Evolutionary conservation across 192 early-diverging fungal species (phyloP).

Genomic region (Anaeromyces robustus): DNA sequence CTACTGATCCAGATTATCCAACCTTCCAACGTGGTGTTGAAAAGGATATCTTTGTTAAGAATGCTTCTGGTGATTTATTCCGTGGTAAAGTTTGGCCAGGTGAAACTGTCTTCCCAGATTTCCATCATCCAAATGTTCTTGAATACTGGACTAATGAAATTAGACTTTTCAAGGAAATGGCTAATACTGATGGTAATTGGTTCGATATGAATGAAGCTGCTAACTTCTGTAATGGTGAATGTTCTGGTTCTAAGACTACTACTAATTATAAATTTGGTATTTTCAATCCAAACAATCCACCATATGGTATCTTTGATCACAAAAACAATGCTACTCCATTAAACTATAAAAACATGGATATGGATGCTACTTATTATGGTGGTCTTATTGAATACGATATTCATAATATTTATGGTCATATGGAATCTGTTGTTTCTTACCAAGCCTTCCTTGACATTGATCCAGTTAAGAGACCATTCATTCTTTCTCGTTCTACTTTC

Average conservation of each 20-base stretch:
- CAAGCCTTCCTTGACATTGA: constrained; percentile 15
- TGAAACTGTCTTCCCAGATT: constrained; percentile 48
- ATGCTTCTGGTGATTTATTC: constrained; percentile 23
- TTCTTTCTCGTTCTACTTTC: constrained; percentile 48
- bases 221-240: constrained; percentile 43
- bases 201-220: constrained; percentile 60
- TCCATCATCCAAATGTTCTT: constrained; percentile 29
- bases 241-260: constrained; percentile 12
- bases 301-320: constrained; percentile 28
- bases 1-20: constrained; percentile 19
- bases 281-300: constrained; percentile 19
- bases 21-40: constrained; percentile 30
- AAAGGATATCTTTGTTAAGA: constrained; percentile 39
- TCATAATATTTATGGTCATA: constrained; percentile 44
- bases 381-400: constrained; percentile 29
- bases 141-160: constrained; percentile 32
- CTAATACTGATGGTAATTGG: constrained; percentile 36
- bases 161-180: background rate
- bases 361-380: constrained; percentile 27
- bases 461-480: constrained; percentile 31
- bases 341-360: constrained; percentile 24
- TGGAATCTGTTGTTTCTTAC: constrained; percentile 30
- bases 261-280: too few relatives aligned
- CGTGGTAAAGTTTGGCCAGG: constrained; percentile 43
- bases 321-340: constrained; percentile 12